Base-by-base conservation (phyloP, 257 asterid species). In the Gentiana straminea region DNA sequence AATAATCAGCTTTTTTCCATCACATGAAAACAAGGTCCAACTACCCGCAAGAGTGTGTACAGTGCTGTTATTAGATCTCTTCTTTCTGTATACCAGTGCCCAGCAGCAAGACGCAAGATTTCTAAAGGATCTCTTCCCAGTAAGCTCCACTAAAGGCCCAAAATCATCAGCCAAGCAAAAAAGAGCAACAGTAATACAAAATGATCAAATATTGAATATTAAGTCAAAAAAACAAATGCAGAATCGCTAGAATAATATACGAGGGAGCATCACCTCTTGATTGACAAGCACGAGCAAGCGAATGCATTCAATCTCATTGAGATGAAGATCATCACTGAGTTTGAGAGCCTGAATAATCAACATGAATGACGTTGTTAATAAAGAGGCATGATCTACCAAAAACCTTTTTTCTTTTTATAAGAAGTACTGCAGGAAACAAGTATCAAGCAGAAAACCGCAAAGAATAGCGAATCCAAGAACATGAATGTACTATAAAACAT, bases 41-140 rank as follows among this genome's bases (percentile, higher is more conserved):
- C 63, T 91, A 91, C 98, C 95, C 93, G 77, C 52, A 85, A 64
- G 62, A 91, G 73, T 54, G 73, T 79, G 81, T 75, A 85, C 72
- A 91, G 60, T 65, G 95, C 86, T n/a, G 94, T 83, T 24, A 92
- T 77, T 53, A 92, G 74, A 70, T 88, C 95, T 75, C 94, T 72
- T 72, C 98, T 84, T 78, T 88, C 94, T 4, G 94, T 80, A 77
- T 85, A 92, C 98, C 98, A 92, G 63, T 83, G 86, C 50, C 98
- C 97, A 4, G 83, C 93, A 60, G 84, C 86, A 61, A 92, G 93
- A 67, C 97, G 97, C 68, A 75, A 73, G 68, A 92, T 81, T 66
- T 92, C 95, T 56, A 76, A 63, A 48, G 95, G 82, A 65, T 85
- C 97, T 61, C 98, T 89, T 64, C 94, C 95, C 33, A 75, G 74